Evolutionary conservation across 352 stramenopile genomes (phyloP), one percentile per base, ranked within the genome.

Genomic region (Globisporangium lucens): DNA sequence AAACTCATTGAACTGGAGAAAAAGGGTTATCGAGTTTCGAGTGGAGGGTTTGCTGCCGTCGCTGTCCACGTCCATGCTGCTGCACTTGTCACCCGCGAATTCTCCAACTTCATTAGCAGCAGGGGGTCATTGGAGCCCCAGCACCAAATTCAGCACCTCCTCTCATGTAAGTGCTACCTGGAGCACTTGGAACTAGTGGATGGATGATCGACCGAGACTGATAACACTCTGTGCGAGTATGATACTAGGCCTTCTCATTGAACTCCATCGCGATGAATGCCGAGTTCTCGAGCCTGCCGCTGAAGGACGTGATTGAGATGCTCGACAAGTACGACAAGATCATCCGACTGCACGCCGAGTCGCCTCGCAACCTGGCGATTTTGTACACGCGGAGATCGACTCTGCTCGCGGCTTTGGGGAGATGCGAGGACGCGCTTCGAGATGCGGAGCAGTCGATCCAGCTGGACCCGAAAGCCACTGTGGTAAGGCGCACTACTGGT

Each of bases 301-400:
- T 77, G 0, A 64, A 73, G 7, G 70, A 78, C 2, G 65, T 63
- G 20, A 47, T 75, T 20, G 60, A 71, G 6, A 90, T 93, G 85
- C 71, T 93, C 3, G 68, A 81, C 8, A 41, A 84, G 60, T 93
- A 91, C 71, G 77, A 78, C 69, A 93, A 91, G 66, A 80, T 91
- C 56, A 83, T 93, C 51, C 63, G 69, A 0, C 29, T 89, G 13
- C 75, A 84, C 10, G 75, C 71, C 0, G 79, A 91, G 62, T 73
- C 79, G 4, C 74, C 72, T 10, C 73, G 78, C n/a, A 85, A 79
- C 27, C 87, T 91, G 75, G 77, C 78, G 3, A 76, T 85, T 24
- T 61, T 93, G 46, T 74, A 84, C 53, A 83, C 79, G 7, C 71
- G 85, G 8, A 73, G 85, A 22, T 90, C 85, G 3, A 90, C 85